These are phyloP conservation scores for Chrysanthemum lavandulifolium DNA, from an alignment of 129 eudicot species.

Conservation along the genomic window DNA sequence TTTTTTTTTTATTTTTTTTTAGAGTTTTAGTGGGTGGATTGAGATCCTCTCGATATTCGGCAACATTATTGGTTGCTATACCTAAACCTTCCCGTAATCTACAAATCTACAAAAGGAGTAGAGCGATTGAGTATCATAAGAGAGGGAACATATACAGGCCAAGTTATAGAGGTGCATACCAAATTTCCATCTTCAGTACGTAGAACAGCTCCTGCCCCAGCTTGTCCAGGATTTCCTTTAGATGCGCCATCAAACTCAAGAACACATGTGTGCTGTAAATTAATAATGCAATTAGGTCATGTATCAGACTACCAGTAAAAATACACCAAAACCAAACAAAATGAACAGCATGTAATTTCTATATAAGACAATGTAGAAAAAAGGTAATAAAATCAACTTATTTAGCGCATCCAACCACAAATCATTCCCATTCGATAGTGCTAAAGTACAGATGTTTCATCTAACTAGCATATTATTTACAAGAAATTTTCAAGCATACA, in stretches of 20 bases:
- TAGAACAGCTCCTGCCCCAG: slow-evolving; percentile 96
- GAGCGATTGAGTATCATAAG: slow-evolving; percentile 4
- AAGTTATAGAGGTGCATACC: slow-evolving; percentile 32
- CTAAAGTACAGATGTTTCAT: not conserved
- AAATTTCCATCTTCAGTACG: slow-evolving; percentile 72
- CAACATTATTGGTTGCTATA: slow-evolving; percentile 75
- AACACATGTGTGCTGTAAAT: slow-evolving; percentile 65
- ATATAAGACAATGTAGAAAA: not conserved
- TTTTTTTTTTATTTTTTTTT: too few species aligned
- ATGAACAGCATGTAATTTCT: slow-evolving; percentile 14
- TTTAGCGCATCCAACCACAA: too few species aligned
- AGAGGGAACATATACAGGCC: not conserved
- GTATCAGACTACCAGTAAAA: slow-evolving; percentile 14
- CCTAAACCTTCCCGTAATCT: slow-evolving; percentile 96
- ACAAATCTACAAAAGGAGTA: slow-evolving; percentile 54
- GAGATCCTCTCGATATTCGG: slow-evolving; percentile 67
- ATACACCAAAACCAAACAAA: not conserved
- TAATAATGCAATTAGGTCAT: slow-evolving; percentile 26
- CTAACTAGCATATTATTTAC: not conserved
- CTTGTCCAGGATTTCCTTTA: slow-evolving; percentile 98
- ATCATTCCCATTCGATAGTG: too few species aligned
- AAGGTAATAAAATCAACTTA: too few species aligned
- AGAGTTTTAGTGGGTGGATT: too few species aligned
- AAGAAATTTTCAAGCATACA: not conserved
- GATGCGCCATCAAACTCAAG: slow-evolving; percentile 99